These are phyloP conservation scores for Pulveroboletus sp. DNA, from an alignment of 768 basidiomycete genomes.

Conservation along the genomic window DNA sequence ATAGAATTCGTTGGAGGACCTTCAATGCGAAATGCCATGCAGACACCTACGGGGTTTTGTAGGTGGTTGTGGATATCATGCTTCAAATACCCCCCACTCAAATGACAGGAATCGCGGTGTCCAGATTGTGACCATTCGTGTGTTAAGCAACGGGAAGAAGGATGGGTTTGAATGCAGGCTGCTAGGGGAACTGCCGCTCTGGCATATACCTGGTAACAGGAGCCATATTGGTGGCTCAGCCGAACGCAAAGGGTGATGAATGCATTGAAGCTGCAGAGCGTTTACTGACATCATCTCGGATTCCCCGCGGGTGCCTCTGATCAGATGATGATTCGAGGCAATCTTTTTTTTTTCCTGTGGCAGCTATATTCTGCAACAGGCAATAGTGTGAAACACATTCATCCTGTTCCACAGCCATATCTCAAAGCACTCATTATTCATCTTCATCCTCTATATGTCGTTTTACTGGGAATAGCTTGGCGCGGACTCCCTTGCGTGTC, in stretches of 20 bases:
- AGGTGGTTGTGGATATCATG: conserved; percentile 18
- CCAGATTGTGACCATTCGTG: background rate
- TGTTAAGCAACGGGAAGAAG: background rate
- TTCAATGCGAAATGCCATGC: background rate
- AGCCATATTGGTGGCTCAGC: background rate
- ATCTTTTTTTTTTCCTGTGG: background rate
- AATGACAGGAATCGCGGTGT: background rate
- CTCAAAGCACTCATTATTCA: background rate
- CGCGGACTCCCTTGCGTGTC: too few relatives aligned
- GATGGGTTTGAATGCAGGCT: background rate
- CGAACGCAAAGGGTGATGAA: background rate
- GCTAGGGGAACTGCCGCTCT: background rate
- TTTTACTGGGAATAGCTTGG: too few relatives aligned
- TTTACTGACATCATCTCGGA: background rate
- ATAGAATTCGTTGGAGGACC: background rate
- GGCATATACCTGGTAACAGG: background rate
- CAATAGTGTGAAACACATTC: background rate
- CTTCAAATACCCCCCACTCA: conserved; percentile 15
- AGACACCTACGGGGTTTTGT: background rate
- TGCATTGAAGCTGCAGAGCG: background rate
- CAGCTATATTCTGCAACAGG: background rate
- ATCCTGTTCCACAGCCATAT: background rate
- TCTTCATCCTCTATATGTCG: too few relatives aligned
- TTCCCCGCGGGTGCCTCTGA: background rate
- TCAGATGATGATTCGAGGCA: too few relatives aligned